Evolutionary conservation across 345 rosid genomes (phyloP), one percentile per base, ranked within the genome.

Genomic region (Iberis pinnata): DNA sequence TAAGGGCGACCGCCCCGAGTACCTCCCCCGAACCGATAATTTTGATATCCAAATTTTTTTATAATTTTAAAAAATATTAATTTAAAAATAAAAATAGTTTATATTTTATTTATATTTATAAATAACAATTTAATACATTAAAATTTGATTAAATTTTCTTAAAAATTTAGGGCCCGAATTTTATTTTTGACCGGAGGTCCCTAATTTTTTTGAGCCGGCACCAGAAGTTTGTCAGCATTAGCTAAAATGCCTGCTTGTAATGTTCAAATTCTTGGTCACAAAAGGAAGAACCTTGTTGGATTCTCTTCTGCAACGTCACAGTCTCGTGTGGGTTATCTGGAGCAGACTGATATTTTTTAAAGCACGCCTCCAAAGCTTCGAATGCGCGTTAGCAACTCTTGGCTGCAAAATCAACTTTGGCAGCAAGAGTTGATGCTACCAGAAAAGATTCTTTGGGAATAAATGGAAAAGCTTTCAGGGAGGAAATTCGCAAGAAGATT

Each of bases 221-320:
- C 95, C 37, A 90, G 97, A 55, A 90, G 94, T 25, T 93, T 88
- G 13, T 58, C 84, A n/a, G 65, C 86, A 33, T 70, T 88, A 56
- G 82, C 96, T 14, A 78, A 84, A 74, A 80, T 78, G 78, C 86
- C 90, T 18, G 86, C 96, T 31, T 88, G 90, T 67, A 72, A 84
- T 54, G 84, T 82, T 58, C 90, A 88, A 70, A 76, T 80, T 66
- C 94, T 88, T 49, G 94, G 94, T 20, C 77, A 83, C n/a, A 88
- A 82, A 76, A 84, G 56, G 72, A 88, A 80, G 76, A 82, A 68
- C 52, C 86, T 84, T 60, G 83, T 77, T 1, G 96, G 98, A 18
- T 85, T 92, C 69, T 88, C 95, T n/a, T 75, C 84, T 40, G 95
- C 93, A 53, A 88, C 98, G 2, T 73, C 90, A 2, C 86, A 77